A percentile compares a stretch with the other conserved stretches of the same genome.
These are phyloP conservation scores for Solanum hybrid DNA, from an alignment of 305 asterid species.

Conservation along the genomic window DNA sequence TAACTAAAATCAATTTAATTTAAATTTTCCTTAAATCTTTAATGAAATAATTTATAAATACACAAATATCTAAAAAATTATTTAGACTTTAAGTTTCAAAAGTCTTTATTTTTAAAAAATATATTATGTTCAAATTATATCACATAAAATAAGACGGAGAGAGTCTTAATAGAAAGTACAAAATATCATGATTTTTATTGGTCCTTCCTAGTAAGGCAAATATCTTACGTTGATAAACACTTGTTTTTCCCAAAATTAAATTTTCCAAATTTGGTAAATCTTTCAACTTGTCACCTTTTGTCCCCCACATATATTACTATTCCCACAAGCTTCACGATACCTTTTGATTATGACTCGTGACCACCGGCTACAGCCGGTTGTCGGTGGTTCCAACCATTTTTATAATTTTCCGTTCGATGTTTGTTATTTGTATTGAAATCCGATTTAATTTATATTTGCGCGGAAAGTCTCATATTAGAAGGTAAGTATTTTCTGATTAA, in stretches of 20 bases:
- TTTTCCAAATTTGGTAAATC: background rate
- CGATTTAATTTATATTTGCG: accelerated
- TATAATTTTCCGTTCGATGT: background rate
- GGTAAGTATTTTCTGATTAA: no score
- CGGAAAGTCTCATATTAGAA: no score
- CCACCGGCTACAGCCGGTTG: conserved; percentile 1
- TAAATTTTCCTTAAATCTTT: no score
- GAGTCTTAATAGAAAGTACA: background rate
- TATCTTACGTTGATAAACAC: background rate
- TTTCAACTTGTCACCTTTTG: background rate
- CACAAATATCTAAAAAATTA: no score
- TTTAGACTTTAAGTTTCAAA: no score
- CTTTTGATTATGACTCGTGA: background rate
- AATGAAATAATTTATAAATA: no score
- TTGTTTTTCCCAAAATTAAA: background rate
- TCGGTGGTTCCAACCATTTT: background rate
- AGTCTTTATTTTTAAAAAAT: accelerated
- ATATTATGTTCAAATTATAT: no score
- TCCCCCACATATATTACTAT: background rate
- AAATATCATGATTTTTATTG: background rate
- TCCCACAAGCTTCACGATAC: background rate
- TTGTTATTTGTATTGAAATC: no score
- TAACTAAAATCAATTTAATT: no score
- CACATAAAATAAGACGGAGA: no score
- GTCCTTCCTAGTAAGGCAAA: background rate